Base-by-base conservation (phyloP, 345 rosid genomes). In the Populus tremula region DNA sequence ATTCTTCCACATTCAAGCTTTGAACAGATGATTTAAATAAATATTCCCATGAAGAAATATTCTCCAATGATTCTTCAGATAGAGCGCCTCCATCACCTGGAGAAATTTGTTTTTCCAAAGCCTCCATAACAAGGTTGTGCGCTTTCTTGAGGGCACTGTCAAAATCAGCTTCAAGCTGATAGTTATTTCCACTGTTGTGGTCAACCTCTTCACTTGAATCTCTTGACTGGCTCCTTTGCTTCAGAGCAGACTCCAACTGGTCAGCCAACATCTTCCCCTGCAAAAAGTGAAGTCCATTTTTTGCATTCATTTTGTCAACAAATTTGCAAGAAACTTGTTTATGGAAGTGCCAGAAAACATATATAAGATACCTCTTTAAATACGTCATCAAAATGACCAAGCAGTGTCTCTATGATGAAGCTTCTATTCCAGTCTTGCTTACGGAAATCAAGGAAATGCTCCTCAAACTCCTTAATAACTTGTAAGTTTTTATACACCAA, bases 191-290 rank as follows among this genome's bases (percentile, higher is more conserved):
- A 75, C 72, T 67, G 72, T 67, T 71, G 59, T 35, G 36, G 56
- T 35, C 61, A 31, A 67, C 35, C 6, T 63, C 79, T 39, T 74
- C 76, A n/a, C 50, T 49, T 47, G 61, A 54, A 59, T 68, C 68
- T 31, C 11, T 69, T 53, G 83, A 76, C 65, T 79, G 79, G 68
- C 71, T 73, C 77, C 71, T 69, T 33, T 33, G 75, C 63, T 81
- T 69, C 18, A 82, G 56, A 56, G 77, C 69, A 76, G 79, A 31
- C 65, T 84, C 82, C 69, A 91, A 85, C 43, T 87, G 83, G 63
- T 87, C 86, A 70, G 86, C 87, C 75, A 93, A 83, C 78, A 71
- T 66, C 80, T 91, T 89, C 1, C 92, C 93, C 98, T 95, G 89
- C 71, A 87, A 76, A 72, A 21, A 18, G 23, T 63, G 20, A 62